Evolutionary conservation across 305 asterid genomes (phyloP).

Genomic region (Caryopteris hybrid): DNA sequence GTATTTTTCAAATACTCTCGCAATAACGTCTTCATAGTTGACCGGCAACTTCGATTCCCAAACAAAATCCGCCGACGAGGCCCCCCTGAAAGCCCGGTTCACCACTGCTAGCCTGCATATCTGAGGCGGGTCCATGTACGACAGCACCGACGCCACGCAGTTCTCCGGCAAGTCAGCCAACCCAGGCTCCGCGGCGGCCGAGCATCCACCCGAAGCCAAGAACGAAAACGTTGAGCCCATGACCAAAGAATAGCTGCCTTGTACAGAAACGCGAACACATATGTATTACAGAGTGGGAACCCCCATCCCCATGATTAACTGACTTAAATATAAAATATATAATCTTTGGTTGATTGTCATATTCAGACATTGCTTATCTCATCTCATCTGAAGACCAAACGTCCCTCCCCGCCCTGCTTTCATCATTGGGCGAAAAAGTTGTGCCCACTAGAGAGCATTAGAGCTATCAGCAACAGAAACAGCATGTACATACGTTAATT

Average conservation of each 20-base stretch:
- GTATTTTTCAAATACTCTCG: constrained; percentile 37
- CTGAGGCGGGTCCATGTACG: constrained; percentile 78
- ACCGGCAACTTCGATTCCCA: constrained; percentile 80
- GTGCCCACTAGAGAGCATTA: too few relatives aligned
- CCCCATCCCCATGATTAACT: not conserved
- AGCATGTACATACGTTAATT: too few relatives aligned
- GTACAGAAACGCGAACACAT: too few relatives aligned
- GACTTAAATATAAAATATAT: too few relatives aligned
- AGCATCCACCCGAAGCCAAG: constrained; percentile 10
- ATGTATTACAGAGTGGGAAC: not conserved
- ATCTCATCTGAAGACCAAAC: too few relatives aligned
- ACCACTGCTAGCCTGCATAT: constrained; percentile 66
- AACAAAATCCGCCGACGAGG: constrained; percentile 77
- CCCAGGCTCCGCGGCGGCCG: constrained; percentile 25
- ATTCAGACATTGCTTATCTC: too few relatives aligned
- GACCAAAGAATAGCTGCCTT: not conserved
- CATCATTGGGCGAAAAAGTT: too few relatives aligned
- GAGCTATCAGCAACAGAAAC: too few relatives aligned
- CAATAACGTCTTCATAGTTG: constrained; percentile 58
- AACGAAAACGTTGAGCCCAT: constrained; percentile 67
- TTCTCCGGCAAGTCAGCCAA: constrained; percentile 86
- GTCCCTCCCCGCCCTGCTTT: too few relatives aligned
- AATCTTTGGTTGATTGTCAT: not conserved
- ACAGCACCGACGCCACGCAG: constrained; percentile 68
- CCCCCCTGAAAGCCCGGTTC: constrained; percentile 65